These are phyloP conservation scores for Recurvomyces mirabilis DNA, from an alignment of 495 filamentous ascomycete species.

Conservation along the genomic window DNA sequence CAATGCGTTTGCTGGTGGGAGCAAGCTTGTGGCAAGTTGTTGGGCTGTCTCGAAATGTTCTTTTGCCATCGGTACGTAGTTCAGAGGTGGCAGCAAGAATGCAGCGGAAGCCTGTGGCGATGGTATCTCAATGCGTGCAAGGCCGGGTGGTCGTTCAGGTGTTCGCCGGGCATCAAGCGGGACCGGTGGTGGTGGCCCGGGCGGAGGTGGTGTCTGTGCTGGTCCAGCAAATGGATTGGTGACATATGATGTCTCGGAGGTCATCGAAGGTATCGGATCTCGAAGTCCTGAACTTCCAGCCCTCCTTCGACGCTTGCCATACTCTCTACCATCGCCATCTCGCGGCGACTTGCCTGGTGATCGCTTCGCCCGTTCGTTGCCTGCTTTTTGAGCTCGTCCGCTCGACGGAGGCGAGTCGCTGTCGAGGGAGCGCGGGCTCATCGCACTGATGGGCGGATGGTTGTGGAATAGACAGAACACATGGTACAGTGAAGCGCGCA, in stretches of 20 bases:
- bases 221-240: slow-evolving; percentile 33
- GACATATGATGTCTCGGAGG: slow-evolving; percentile 34
- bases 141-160: slow-evolving; percentile 22
- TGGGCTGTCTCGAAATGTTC: slow-evolving; percentile 71
- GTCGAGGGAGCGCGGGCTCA: slow-evolving; percentile 29
- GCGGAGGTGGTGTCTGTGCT: slow-evolving; percentile 16
- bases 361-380: slow-evolving; percentile 7
- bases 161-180: slow-evolving; percentile 28
- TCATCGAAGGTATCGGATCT: slow-evolving; percentile 32
- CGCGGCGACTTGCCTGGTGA: slow-evolving; percentile 10
- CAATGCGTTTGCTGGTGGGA: slow-evolving; percentile 82
- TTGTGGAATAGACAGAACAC: slow-evolving; percentile 96
- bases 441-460: slow-evolving; percentile 44
- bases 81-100: slow-evolving; percentile 66
- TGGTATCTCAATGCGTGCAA: slow-evolving; percentile 23
- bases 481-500: slow-evolving; percentile 89
- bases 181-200: slow-evolving; percentile 32
- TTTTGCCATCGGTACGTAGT: slow-evolving; percentile 74
- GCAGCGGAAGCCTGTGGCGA: slow-evolving; percentile 28
- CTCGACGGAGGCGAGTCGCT: slow-evolving; percentile 8
- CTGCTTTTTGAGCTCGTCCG: slow-evolving; percentile 4
- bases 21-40: slow-evolving; percentile 55
- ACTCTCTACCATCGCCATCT: slow-evolving; percentile 3
- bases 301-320: slow-evolving; percentile 20
- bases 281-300: slow-evolving; percentile 26